A percentile compares a stretch with the other conserved stretches of the same genome.
Evolutionary conservation across 2,329 filamentous ascomycete species (phyloP).

Genomic region (Aspergillus sp.): DNA sequence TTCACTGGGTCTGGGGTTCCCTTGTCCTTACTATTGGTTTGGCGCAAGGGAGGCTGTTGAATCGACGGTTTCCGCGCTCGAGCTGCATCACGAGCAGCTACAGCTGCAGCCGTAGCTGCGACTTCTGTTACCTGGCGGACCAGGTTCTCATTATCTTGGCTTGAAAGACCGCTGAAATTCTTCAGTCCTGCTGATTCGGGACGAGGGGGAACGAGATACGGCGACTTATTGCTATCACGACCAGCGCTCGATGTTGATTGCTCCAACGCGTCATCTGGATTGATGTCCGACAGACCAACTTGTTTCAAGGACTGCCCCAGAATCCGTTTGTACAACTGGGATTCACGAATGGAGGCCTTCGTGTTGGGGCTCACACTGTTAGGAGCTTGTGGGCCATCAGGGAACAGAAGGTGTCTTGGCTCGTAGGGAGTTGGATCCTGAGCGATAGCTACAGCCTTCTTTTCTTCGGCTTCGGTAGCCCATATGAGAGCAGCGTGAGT

Average conservation of each 20-base stretch:
- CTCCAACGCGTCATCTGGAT: constrained; percentile 32
- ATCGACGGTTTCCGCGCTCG: constrained; percentile 46
- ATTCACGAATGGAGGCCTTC: constrained; percentile 70
- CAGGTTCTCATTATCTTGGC: constrained; percentile 72
- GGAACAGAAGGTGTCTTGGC: constrained; percentile 25
- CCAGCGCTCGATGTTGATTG: constrained; percentile 17
- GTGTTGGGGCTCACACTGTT: constrained; percentile 41
- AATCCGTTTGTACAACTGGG: constrained; percentile 86
- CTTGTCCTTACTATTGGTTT: constrained; percentile 31
- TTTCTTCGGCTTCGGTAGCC: constrained; percentile 77
- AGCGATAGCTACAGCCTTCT: constrained; percentile 45
- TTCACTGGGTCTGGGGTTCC: constrained; percentile 30
- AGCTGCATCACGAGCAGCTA: constrained; percentile 72
- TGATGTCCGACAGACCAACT: constrained; percentile 60
- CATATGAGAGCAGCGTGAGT: constrained; percentile 97
- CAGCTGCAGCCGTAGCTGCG: constrained; percentile 80
- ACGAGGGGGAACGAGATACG: constrained; percentile 73
- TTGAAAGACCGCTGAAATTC: constrained; percentile 60
- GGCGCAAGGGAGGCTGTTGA: constrained; percentile 25
- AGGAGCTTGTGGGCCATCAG: constrained; percentile 23
- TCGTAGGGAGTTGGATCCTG: constrained; percentile 28
- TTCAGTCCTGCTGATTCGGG: constrained; percentile 28
- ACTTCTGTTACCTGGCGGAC: constrained; percentile 88
- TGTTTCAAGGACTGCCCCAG: constrained; percentile 84
- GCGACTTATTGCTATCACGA: constrained; percentile 36